Conservation (phyloP, 2,329 filamentous ascomycete genomes). For the Pseudogymnoascus sp. region DNA sequence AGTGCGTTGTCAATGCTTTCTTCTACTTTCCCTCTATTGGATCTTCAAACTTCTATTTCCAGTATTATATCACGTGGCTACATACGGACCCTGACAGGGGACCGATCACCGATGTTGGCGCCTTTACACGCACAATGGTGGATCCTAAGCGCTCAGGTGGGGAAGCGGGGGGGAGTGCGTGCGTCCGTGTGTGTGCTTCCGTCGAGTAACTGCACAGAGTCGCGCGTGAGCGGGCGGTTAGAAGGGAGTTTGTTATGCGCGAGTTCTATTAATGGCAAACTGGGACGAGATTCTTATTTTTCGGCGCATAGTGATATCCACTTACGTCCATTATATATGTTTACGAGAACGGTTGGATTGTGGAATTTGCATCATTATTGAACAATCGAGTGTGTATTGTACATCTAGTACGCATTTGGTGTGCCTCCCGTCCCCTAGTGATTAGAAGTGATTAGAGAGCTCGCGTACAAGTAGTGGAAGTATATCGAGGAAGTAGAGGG, state of each 20-base stretch:
- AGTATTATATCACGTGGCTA: neutral
- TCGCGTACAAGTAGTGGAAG: neutral
- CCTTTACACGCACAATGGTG: neutral
- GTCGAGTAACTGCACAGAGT: neutral
- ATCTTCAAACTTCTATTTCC: neutral
- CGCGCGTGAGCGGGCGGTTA: neutral
- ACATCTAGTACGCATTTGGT: constrained; percentile 2
- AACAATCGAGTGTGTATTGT: neutral
- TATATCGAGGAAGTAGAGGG: neutral
- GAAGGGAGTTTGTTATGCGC: neutral
- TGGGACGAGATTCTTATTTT: neutral
- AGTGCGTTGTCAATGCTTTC: too few species aligned
- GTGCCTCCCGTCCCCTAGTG: neutral
- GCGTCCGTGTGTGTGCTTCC: neutral
- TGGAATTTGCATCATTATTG: neutral
- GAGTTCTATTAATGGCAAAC: neutral
- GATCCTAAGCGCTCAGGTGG: constrained; percentile 5
- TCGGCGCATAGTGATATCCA: neutral
- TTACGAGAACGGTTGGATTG: neutral
- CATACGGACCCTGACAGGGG: neutral
- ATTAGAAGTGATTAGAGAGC: neutral
- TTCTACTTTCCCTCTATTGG: neutral
- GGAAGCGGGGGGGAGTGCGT: neutral
- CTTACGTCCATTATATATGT: neutral
- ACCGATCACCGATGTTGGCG: neutral